Base-by-base conservation (phyloP, 176 grass and related monocot species). In the Triticum urartu region DNA sequence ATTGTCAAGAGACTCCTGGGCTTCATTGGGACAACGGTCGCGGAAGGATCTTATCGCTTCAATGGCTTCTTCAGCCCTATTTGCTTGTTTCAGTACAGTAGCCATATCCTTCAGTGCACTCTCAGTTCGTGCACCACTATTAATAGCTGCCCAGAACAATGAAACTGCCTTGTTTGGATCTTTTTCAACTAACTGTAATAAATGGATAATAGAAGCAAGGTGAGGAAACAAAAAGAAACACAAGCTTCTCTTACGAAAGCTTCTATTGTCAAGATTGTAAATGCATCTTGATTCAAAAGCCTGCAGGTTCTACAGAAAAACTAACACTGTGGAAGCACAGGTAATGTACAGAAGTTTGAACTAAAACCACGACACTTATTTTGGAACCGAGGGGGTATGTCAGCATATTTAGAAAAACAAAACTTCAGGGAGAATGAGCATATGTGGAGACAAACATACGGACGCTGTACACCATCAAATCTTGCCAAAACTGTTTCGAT, bases 21-120 rank as follows among this genome's bases (percentile, higher is more conserved):
- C 79, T 89, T 94, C 79, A 72, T 59, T 36, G 33, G 92, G 84
- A 70, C 92, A 94, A 11, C 75, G 89, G 79, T 89, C 82, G 64
- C 89, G 89, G 14, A 94, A 91, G 56, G 93, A 92, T 81, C 89
- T 88, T 84, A 95, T 90, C 13, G 93, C 93, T 73, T 92, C 90
- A 35, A 95, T 88, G 65, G 90, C 93, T 65, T 95, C 93, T 78
- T 95, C 93, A 79, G 90, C 48, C 78, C 93, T 61, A 79, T 95
- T 88, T 76, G 86, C 64, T 80, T 92, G 93, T 79, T 90, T 95
- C 65, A 95, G 84, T 79, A 83, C 88, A 81, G 73, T 84, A 28
- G 90, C 90, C 93, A 95, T 95, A 85, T 95, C 93, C 48, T 95
- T 95, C 64, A 95, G 42, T 47, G 90, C 90, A 67, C 93, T 95